Conservation (phyloP, 176 grass and related monocot species). For the Pharus latifolius region DNA sequence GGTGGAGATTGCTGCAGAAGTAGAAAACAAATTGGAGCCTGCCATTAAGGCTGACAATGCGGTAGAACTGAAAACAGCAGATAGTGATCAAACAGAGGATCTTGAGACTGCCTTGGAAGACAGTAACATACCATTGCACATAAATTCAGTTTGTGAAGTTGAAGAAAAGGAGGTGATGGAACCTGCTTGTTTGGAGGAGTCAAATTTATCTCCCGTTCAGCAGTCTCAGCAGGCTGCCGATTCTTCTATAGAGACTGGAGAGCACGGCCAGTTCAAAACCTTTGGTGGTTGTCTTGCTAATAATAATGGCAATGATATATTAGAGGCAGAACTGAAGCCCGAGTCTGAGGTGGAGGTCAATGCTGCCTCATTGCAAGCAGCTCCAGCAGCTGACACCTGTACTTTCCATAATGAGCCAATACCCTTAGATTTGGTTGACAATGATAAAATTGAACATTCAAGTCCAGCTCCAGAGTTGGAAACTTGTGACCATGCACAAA, state of each 20-base stretch:
- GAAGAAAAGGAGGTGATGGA: not conserved
- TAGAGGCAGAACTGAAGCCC: not conserved
- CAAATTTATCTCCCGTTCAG: not conserved
- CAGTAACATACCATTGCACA: not conserved
- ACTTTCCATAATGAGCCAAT: not conserved
- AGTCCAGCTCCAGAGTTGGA: not conserved
- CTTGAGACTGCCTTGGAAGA: not conserved
- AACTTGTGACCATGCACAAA: not conserved
- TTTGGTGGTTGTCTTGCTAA: not conserved
- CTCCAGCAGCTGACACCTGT: not conserved
- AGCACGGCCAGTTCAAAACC: not conserved
- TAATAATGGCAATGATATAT: constrained; percentile 4
- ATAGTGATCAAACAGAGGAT: constrained; percentile 2
- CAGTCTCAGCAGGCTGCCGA: not conserved
- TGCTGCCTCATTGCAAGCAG: not conserved
- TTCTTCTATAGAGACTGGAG: constrained; percentile 12
- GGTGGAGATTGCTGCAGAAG: constrained; percentile 5
- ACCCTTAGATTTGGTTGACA: constrained; percentile 7
- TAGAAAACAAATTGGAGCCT: not conserved
- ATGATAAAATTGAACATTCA: not conserved
- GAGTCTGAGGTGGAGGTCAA: constrained; percentile 4
- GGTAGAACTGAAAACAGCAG: not conserved
- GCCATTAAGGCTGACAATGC: constrained; percentile 1
- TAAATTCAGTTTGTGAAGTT: not conserved
- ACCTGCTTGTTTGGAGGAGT: not conserved